A percentile compares a stretch with the other conserved stretches of the same genome.
Conservation (phyloP, 169 alveolate genomes). For the Plasmodium berghei region DNA sequence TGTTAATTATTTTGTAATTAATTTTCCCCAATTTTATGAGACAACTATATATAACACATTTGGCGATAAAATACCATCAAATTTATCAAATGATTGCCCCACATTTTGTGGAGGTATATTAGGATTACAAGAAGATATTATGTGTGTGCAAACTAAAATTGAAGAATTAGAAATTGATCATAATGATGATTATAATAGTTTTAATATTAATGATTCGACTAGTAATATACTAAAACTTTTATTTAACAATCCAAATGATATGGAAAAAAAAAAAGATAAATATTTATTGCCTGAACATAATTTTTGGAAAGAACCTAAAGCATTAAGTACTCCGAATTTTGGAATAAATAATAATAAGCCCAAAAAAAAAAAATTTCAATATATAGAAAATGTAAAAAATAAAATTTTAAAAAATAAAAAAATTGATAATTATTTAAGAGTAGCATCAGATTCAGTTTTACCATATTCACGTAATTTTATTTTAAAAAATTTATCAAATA, state of each 20-base stretch:
- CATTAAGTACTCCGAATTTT: constrained; percentile 71
- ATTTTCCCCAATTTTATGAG: constrained; percentile 66
- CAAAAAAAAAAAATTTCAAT: constrained; percentile 28
- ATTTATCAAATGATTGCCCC: constrained; percentile 60
- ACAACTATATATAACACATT: constrained; percentile 64
- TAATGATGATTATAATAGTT: constrained; percentile 34
- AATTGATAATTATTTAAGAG: constrained; percentile 54
- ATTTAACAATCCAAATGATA: constrained; percentile 63
- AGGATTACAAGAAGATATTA: constrained; percentile 62
- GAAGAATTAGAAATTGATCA: constrained; percentile 61
- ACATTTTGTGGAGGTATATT: constrained; percentile 71
- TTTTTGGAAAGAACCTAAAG: constrained; percentile 72
- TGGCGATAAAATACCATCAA: constrained; percentile 57
- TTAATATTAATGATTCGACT: constrained; percentile 66
- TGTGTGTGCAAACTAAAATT: constrained; percentile 73
- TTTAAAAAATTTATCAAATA: constrained; percentile 32
- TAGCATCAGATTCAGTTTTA: constrained; percentile 62
- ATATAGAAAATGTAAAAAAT: constrained; percentile 66
- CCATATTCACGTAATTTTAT: constrained; percentile 56
- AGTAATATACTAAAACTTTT: constrained; percentile 52
- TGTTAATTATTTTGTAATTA: constrained; percentile 52
- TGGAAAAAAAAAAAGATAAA: constrained; percentile 40
- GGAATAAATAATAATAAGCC: constrained; percentile 36
- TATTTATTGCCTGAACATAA: constrained; percentile 71
- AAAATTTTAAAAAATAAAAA: constrained; percentile 33